Evolutionary conservation across 441 rosid species (phyloP).

Genomic region (Adansonia madagascariensis): DNA sequence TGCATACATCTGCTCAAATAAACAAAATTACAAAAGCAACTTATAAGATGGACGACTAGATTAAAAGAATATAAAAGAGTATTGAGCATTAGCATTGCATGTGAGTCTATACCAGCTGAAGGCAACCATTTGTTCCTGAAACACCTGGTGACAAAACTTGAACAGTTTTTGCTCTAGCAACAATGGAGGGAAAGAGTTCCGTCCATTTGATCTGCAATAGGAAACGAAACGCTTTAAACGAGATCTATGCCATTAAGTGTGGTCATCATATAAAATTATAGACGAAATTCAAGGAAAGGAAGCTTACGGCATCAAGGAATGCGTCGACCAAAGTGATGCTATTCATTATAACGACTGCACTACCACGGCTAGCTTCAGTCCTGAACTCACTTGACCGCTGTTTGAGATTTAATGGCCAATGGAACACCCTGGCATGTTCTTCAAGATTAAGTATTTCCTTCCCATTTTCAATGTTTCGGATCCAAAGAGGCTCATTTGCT

Average conservation of each 20-base stretch:
- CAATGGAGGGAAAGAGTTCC: constrained; percentile 85
- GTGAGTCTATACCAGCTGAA: constrained; percentile 59
- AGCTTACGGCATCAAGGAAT: constrained; percentile 78
- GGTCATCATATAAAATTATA: neutral
- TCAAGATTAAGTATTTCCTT: constrained; percentile 57
- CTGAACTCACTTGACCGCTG: constrained; percentile 45
- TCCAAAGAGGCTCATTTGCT: constrained; percentile 68
- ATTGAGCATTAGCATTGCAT: neutral
- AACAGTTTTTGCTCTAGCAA: constrained; percentile 78
- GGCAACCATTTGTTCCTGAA: constrained; percentile 74
- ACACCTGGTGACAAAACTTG: constrained; percentile 66
- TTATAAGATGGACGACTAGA: neutral
- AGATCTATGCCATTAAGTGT: neutral
- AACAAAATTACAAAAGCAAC: neutral
- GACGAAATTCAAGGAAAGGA: neutral
- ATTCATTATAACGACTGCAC: constrained; percentile 83
- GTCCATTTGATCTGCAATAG: constrained; percentile 76
- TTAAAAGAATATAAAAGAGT: neutral
- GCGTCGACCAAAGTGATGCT: constrained; percentile 79
- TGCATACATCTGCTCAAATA: constrained; percentile 65
- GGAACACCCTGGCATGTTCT: constrained; percentile 67
- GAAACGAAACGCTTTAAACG: constrained; percentile 25
- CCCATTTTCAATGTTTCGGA: constrained; percentile 41
- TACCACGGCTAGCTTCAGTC: constrained; percentile 72
- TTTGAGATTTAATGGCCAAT: constrained; percentile 55